Evolutionary conservation across 2,329 filamentous ascomycete genomes (phyloP), one percentile per base, ranked within the genome.

Genomic region (Alternaria ethzedia): DNA sequence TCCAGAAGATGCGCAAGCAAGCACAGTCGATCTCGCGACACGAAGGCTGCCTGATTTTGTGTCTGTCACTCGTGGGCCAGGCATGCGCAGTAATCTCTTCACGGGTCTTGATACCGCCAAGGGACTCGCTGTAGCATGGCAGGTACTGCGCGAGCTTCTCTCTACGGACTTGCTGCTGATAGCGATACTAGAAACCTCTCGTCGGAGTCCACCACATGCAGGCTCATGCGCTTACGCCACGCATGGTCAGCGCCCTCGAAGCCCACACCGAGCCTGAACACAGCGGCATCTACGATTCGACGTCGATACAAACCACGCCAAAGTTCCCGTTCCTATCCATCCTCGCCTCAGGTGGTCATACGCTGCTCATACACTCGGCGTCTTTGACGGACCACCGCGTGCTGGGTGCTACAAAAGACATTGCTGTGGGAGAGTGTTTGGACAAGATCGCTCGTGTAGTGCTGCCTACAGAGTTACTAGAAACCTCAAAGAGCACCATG

Each of bases 141-240:
- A 89, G 67, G 74, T 77, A 73, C 45, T 57, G 12, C 44, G 58
- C 12, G 25, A 23, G 13, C 9, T 26, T 49, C n/a, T 30, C 8
- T 30, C 12, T 10, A 9, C 20, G 17, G 20, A 44, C 15, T 43
- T 26, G 15, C 11, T 11, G 50, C 67, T 62, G 49, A 66, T 45
- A 28, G 5, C n/a, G 44, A 15, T 50, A 17, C 21, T 46, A 78
- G 75, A 86, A 94, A 41, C 94, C 95, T 4, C 83, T 98, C 30
- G 79, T 98, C 1, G 96, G 89, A 1, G 92, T 97, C 1, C 92
- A 99, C 79, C 96, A 99, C 80, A 98, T 99, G 96, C 94, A 97
- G 78, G 96, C 94, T 11, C 96, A 99, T 80, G 91, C 96, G 17
- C 82, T 99, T 66, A 98, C 96, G 17, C 92, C 95, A 15, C 86